Percentiles rank a stretch among this genome's conserved stretches.
Evolutionary conservation across 106 monocot genomes (phyloP).

Genomic region (Platanthera zijinensis): DNA sequence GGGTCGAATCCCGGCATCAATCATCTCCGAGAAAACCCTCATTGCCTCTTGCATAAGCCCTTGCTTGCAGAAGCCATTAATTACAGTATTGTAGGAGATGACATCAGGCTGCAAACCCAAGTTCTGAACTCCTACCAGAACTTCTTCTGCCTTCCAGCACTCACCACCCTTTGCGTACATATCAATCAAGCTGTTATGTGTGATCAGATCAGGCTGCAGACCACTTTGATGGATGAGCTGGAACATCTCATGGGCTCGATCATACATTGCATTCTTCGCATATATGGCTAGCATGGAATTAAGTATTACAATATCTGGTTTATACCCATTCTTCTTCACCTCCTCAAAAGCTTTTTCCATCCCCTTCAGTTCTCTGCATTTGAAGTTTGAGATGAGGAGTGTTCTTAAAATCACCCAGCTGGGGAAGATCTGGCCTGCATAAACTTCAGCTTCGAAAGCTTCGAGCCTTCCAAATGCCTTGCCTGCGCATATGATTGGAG

Average conservation of each 20-base stretch:
- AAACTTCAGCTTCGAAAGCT: slow-evolving; percentile 55
- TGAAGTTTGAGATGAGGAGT: slow-evolving; percentile 74
- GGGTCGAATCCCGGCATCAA: slow-evolving; percentile 41
- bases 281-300: slow-evolving; percentile 92
- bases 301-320: slow-evolving; percentile 62
- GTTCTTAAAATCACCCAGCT: slow-evolving; percentile 88
- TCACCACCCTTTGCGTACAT: slow-evolving; percentile 72
- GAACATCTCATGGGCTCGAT: slow-evolving; percentile 65
- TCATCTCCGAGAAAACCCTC: slow-evolving; percentile 56
- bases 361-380: slow-evolving; percentile 52
- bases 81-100: slow-evolving; percentile 82
- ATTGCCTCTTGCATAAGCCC: slow-evolving; percentile 70
- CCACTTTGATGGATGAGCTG: slow-evolving; percentile 40
- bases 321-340: slow-evolving; percentile 65
- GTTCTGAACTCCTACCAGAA: slow-evolving; percentile 42
- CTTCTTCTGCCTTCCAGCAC: slow-evolving; percentile 79
- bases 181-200: slow-evolving; percentile 89
- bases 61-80: slow-evolving; percentile 83
- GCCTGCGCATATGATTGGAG: slow-evolving; percentile 74
- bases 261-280: slow-evolving; percentile 66
- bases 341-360: slow-evolving; percentile 68
- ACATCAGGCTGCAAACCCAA: slow-evolving; percentile 48
- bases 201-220: slow-evolving; percentile 70
- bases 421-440: slow-evolving; percentile 54
- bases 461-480: slow-evolving; percentile 51